phyloP scores from a whole-genome alignment of 768 basidiomycete genomes.

The Trichaptum fuscoviolaceum region DNA sequence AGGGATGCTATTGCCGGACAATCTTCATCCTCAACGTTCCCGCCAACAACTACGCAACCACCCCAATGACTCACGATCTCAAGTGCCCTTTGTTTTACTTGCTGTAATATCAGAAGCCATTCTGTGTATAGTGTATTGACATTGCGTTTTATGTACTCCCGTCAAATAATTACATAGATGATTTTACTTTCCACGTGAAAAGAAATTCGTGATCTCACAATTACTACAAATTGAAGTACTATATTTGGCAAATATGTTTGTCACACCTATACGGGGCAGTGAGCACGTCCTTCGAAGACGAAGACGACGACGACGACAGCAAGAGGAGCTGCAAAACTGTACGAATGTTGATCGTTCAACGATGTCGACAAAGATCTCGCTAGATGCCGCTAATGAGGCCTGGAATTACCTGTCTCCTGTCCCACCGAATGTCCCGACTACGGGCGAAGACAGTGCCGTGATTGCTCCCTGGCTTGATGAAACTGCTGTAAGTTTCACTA shows the following conservation, averaged over 20 bases:
- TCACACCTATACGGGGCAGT: not conserved
- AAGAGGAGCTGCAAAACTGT: not conserved
- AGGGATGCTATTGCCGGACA: not conserved
- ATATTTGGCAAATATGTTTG: not conserved
- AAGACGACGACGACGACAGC: not conserved
- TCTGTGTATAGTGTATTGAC: not conserved
- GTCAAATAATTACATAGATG: no score
- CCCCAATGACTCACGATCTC: no score
- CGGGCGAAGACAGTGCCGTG: conserved; percentile 1
- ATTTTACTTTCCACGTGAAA: no score
- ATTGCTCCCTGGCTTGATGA: conserved; percentile 3
- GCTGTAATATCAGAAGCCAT: not conserved
- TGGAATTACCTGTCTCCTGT: not conserved
- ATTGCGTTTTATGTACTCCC: not conserved
- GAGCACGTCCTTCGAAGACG: not conserved
- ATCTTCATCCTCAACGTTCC: not conserved
- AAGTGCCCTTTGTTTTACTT: not conserved
- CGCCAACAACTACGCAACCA: not conserved
- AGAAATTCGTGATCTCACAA: not conserved
- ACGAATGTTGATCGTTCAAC: not conserved
- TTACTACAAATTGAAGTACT: no score
- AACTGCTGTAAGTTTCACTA: not conserved
- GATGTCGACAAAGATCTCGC: not conserved
- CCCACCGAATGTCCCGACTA: not conserved
- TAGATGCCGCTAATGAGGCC: not conserved